A percentile compares a stretch with the other conserved stretches of the same genome.
Evolutionary conservation across 2,329 filamentous ascomycete genomes (phyloP).

Genomic region (Claviceps maximensis): DNA sequence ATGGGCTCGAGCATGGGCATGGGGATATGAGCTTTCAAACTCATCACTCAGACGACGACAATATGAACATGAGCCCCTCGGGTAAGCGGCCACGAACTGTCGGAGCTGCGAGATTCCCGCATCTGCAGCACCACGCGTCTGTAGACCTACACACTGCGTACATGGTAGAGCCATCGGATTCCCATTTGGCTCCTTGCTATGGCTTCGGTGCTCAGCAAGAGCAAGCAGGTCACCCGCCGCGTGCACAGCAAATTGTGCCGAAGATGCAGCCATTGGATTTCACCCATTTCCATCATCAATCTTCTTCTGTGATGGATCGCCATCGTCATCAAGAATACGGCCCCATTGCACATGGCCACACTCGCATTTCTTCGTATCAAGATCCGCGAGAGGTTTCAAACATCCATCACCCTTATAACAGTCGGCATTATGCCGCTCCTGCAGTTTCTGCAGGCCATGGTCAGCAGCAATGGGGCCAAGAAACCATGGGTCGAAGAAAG

Average conservation of each 20-base stretch:
- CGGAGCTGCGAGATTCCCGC: neutral
- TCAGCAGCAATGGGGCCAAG: constrained; percentile 1
- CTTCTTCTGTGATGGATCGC: neutral
- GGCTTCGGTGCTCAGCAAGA: neutral
- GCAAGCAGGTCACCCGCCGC: constrained; percentile 4
- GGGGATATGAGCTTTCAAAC: constrained; percentile 3
- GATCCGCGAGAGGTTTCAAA: neutral
- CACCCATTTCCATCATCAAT: constrained; percentile 4
- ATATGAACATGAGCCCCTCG: constrained; percentile 8
- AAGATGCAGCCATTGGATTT: constrained; percentile 12
- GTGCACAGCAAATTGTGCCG: constrained; percentile 12
- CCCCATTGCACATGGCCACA: neutral
- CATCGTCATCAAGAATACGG: neutral
- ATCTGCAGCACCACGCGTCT: neutral
- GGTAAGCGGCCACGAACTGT: constrained; percentile 13
- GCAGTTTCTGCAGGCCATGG: neutral
- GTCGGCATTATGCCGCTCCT: neutral
- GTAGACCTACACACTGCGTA: neutral
- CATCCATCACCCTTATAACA: neutral
- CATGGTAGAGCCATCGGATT: neutral
- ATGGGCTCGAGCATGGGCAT: neutral
- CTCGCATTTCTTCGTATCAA: constrained; percentile 2
- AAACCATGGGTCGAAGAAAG: constrained; percentile 2
- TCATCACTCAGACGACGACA: constrained; percentile 5
- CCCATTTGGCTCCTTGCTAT: constrained; percentile 6